phyloP scores from a whole-genome alignment of 805 yeast genomes.

The Brettanomyces anomalus region DNA sequence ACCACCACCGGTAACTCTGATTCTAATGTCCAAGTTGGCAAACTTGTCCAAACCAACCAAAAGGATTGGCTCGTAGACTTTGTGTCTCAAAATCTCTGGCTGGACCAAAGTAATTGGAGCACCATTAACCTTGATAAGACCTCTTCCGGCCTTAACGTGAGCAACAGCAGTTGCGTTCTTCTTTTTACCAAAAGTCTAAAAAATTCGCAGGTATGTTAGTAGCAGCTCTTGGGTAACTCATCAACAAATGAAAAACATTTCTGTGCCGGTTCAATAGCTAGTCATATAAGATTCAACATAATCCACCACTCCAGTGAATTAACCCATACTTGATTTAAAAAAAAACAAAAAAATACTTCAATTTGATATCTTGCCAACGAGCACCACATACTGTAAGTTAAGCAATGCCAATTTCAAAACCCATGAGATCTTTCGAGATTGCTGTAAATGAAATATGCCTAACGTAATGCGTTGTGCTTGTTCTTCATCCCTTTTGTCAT shows the following conservation, averaged over 20 bases:
- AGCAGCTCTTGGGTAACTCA: too few relatives aligned
- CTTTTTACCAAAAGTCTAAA: conserved; percentile 85
- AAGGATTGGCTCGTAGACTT: conserved; percentile 98
- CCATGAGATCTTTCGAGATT: too few relatives aligned
- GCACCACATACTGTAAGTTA: too few relatives aligned
- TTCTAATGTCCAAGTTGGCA: conserved; percentile 97
- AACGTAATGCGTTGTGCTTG: too few relatives aligned
- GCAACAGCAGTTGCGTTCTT: conserved; percentile 99
- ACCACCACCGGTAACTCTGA: conserved; percentile 99
- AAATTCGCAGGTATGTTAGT: background rate
- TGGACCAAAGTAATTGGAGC: conserved; percentile 97
- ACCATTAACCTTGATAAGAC: conserved; percentile 99
- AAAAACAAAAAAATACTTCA: too few relatives aligned
- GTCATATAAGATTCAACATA: too few relatives aligned
- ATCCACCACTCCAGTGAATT: too few relatives aligned
- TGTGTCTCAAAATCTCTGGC: conserved; percentile 98
- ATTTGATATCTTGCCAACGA: too few relatives aligned
- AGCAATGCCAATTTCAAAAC: too few relatives aligned
- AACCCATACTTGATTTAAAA: too few relatives aligned
- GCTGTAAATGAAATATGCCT: too few relatives aligned
- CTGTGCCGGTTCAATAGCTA: background rate
- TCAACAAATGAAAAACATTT: background rate
- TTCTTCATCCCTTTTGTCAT: too few relatives aligned
- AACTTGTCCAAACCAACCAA: conserved; percentile 98
- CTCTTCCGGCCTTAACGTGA: conserved; percentile 98